These are phyloP conservation scores for Aphanomyces stellatus DNA, from an alignment of 352 stramenopile genomes.

Conservation along the genomic window DNA sequence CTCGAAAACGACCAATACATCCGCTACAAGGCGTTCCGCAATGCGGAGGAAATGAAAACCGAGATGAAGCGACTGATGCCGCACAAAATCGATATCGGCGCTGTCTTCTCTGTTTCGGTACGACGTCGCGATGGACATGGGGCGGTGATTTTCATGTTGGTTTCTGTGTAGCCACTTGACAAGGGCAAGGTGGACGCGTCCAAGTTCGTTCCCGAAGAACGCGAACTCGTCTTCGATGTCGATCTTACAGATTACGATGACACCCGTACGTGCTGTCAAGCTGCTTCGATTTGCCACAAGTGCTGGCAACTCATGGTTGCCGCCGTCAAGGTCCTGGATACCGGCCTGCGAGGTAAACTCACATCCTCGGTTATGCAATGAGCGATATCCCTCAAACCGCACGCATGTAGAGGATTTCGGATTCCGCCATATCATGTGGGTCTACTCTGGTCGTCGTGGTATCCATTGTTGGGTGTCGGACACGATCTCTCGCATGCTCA, in stretches of 20 bases:
- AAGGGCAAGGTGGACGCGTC: slow-evolving; percentile 78
- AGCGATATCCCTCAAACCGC: neutral
- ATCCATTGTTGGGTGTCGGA: slow-evolving; percentile 99
- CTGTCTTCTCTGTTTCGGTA: slow-evolving; percentile 87
- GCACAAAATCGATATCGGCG: slow-evolving; percentile 99
- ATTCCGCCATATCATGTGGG: slow-evolving; percentile 97
- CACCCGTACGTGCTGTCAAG: slow-evolving; percentile 93
- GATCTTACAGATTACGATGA: slow-evolving; percentile 99
- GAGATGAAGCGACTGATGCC: slow-evolving; percentile 90
- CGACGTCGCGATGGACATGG: too few relatives aligned
- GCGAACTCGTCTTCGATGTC: slow-evolving; percentile 99
- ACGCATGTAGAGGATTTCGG: slow-evolving; percentile 90
- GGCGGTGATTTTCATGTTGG: too few relatives aligned
- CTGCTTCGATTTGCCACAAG: slow-evolving; percentile 84
- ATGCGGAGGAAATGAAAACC: slow-evolving; percentile 74
- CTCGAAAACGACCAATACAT: slow-evolving; percentile 99
- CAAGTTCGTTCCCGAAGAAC: slow-evolving; percentile 89
- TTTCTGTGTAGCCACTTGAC: slow-evolving; percentile 37
- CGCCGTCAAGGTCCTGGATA: slow-evolving; percentile 93
- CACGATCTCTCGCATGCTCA: slow-evolving; percentile 84
- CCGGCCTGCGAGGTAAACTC: slow-evolving; percentile 39
- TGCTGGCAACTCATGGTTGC: slow-evolving; percentile 99
- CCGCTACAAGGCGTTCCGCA: slow-evolving; percentile 94
- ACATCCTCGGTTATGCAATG: neutral
- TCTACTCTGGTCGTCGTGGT: slow-evolving; percentile 98